Evolutionary conservation across 2,329 filamentous ascomycete genomes (phyloP).

Genomic region (Aspergillus ibericus): DNA sequence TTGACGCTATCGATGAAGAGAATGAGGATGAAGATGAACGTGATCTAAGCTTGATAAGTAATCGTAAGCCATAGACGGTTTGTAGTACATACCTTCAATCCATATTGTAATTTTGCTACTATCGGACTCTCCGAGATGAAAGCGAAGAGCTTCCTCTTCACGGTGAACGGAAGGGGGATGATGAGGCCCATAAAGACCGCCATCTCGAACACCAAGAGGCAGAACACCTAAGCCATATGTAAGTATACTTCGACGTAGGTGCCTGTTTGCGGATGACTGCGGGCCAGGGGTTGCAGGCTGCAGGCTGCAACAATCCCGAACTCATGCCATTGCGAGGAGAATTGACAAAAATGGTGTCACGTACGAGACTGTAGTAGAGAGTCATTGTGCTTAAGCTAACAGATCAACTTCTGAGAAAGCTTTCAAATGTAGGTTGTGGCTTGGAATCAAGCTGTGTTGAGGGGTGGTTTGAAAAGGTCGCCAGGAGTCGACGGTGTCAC

Average conservation of each 20-base stretch:
- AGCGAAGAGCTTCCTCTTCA: conserved; percentile 84
- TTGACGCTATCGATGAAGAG: conserved; percentile 96
- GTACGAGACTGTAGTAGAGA: conserved; percentile 67
- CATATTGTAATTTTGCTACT: conserved; percentile 93
- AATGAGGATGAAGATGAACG: conserved; percentile 98
- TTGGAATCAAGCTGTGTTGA: not conserved
- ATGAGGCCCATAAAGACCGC: conserved; percentile 51
- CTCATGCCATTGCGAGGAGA: not conserved
- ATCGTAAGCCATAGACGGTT: not conserved
- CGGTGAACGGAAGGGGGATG: conserved; percentile 82
- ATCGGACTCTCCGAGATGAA: conserved; percentile 89
- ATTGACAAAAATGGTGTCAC: conserved; percentile 27
- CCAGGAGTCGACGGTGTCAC: conserved; percentile 13
- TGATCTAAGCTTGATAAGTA: conserved; percentile 60
- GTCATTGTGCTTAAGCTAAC: conserved; percentile 54
- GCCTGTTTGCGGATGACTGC: not conserved
- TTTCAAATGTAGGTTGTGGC: not conserved
- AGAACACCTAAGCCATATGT: conserved; percentile 44
- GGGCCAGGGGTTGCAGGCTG: conserved; percentile 9
- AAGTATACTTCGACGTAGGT: conserved; percentile 2
- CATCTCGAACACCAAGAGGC: conserved; percentile 53
- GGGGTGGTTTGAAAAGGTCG: conserved; percentile 15
- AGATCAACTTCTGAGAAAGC: not conserved
- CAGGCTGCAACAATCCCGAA: conserved; percentile 22
- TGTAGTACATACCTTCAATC: conserved; percentile 69